These are phyloP conservation scores for Microthlaspi erraticum DNA, from an alignment of 345 rosid genomes.

Conservation along the genomic window DNA sequence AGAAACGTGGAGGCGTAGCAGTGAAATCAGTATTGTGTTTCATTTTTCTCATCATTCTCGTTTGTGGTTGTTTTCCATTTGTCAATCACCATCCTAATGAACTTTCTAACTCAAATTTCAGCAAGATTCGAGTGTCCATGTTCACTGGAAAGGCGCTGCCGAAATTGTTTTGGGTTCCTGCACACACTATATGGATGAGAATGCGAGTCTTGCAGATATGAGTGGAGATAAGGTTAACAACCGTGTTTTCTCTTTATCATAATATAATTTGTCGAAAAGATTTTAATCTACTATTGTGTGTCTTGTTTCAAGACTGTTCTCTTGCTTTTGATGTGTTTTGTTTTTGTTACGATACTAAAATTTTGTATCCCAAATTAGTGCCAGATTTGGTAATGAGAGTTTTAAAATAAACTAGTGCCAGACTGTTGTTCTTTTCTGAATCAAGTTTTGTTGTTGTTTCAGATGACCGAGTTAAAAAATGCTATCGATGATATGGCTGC, in stretches of 20 bases:
- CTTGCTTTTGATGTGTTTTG: neutral
- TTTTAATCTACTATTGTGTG: slow-evolving; percentile 4
- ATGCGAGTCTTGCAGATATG: slow-evolving; percentile 55
- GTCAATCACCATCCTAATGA: slow-evolving; percentile 1
- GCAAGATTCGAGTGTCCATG: slow-evolving; percentile 69
- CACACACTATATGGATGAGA: slow-evolving; percentile 62
- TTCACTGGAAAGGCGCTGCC: slow-evolving; percentile 99
- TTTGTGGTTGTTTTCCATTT: slow-evolving; percentile 18
- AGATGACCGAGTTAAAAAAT: slow-evolving; percentile 57
- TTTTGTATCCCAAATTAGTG: slow-evolving; percentile 31
- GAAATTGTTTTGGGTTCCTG: slow-evolving; percentile 91
- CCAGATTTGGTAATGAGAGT: slow-evolving; percentile 8
- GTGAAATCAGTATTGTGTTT: slow-evolving; percentile 56
- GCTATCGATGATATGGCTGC: slow-evolving; percentile 87
- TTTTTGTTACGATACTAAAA: neutral
- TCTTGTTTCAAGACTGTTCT: neutral
- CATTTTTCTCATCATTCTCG: neutral
- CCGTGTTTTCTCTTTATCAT: slow-evolving; percentile 14
- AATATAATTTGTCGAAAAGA: neutral
- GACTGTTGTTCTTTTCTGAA: slow-evolving; percentile 21
- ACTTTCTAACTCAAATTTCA: slow-evolving; percentile 38
- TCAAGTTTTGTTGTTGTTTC: slow-evolving; percentile 42
- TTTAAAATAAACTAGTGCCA: slow-evolving; percentile 10
- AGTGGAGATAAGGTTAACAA: slow-evolving; percentile 68
- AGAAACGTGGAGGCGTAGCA: slow-evolving; percentile 92